Percentiles rank a stretch among this genome's conserved stretches.
These are phyloP conservation scores for Pseudogymnoascus sp. DNA, from an alignment of 2,329 filamentous ascomycete species.

Conservation along the genomic window DNA sequence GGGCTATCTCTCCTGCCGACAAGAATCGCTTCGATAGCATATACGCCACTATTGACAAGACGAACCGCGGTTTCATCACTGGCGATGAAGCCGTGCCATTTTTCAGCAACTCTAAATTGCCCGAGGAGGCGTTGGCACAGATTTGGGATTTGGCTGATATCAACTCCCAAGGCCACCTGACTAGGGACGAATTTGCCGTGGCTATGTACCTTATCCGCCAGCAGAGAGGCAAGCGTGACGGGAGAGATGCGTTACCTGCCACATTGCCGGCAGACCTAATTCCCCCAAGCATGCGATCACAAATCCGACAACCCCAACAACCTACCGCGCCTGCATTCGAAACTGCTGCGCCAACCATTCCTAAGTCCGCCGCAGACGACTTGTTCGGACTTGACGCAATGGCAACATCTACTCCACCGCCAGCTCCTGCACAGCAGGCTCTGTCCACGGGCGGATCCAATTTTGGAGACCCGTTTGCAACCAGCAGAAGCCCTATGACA, in stretches of 20 bases:
- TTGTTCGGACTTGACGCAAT: slow-evolving; percentile 84
- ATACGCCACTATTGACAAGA: slow-evolving; percentile 76
- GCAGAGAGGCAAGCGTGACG: slow-evolving; percentile 67
- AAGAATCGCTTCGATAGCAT: slow-evolving; percentile 84
- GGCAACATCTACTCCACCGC: slow-evolving; percentile 38
- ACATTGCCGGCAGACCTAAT: slow-evolving; percentile 75
- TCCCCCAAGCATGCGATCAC: slow-evolving; percentile 74
- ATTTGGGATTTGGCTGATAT: slow-evolving; percentile 98
- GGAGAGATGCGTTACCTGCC: slow-evolving; percentile 56
- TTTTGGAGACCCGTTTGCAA: slow-evolving; percentile 38
- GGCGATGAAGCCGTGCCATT: slow-evolving; percentile 93
- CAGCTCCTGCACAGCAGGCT: slow-evolving; percentile 51
- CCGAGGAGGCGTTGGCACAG: slow-evolving; percentile 82
- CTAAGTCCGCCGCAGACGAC: slow-evolving; percentile 84
- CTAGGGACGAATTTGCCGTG: slow-evolving; percentile 86
- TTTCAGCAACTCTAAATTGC: slow-evolving; percentile 83
- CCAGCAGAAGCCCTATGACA: slow-evolving; percentile 30
- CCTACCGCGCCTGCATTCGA: slow-evolving; percentile 39
- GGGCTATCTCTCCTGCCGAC: slow-evolving; percentile 76
- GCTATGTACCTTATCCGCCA: slow-evolving; percentile 96
- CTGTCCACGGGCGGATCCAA: slow-evolving; percentile 70
- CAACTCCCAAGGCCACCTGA: slow-evolving; percentile 79
- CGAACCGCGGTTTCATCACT: slow-evolving; percentile 74
- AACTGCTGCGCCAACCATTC: slow-evolving; percentile 37
- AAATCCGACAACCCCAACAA: slow-evolving; percentile 40